A percentile compares a stretch with the other conserved stretches of the same genome.
Evolutionary conservation across 768 basidiomycete genomes (phyloP).

Genomic region (Saitozyma sp.): DNA sequence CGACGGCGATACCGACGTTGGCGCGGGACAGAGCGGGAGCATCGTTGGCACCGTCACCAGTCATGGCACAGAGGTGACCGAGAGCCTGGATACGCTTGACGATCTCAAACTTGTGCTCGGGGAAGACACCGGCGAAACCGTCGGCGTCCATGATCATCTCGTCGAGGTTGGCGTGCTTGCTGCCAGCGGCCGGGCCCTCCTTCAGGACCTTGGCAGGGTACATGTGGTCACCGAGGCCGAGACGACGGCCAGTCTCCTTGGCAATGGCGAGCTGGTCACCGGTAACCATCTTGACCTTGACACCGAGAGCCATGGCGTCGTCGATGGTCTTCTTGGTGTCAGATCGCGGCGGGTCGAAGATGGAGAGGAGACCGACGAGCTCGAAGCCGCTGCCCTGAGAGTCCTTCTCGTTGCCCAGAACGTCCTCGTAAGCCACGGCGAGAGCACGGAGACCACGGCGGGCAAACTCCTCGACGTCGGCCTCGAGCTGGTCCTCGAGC

Average conservation of each 20-base stretch:
- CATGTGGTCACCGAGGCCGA: slow-evolving; percentile 98
- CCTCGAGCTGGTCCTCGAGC: slow-evolving; percentile 83
- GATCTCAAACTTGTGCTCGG: slow-evolving; percentile 99
- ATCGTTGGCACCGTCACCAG: slow-evolving; percentile 99
- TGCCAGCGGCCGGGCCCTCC: slow-evolving; percentile 85
- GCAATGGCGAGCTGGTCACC: slow-evolving; percentile 99
- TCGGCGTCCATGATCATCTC: slow-evolving; percentile 99
- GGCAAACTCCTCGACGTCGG: slow-evolving; percentile 95
- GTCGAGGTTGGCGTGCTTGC: slow-evolving; percentile 80
- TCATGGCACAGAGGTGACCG: slow-evolving; percentile 96
- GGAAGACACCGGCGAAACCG: slow-evolving; percentile 98
- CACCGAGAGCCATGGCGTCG: slow-evolving; percentile 91
- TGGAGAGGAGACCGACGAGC: slow-evolving; percentile 92
- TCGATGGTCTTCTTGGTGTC: slow-evolving; percentile 99
- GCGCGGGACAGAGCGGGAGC: slow-evolving; percentile 96
- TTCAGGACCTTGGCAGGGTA: slow-evolving; percentile 99
- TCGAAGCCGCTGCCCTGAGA: slow-evolving; percentile 95
- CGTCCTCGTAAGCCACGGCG: slow-evolving; percentile 91
- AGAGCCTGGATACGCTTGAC: slow-evolving; percentile 97
- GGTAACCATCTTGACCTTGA: slow-evolving; percentile 99
- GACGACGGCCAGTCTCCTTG: slow-evolving; percentile 97
- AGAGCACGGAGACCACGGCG: slow-evolving; percentile 94
- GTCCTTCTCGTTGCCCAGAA: slow-evolving; percentile 77
- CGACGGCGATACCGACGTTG: slow-evolving; percentile 99
- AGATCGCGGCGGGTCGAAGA: slow-evolving; percentile 95